A percentile compares a stretch with the other conserved stretches of the same genome.
phyloP scores from a whole-genome alignment of 306 rosid genomes.

The Prunus armeniaca region DNA sequence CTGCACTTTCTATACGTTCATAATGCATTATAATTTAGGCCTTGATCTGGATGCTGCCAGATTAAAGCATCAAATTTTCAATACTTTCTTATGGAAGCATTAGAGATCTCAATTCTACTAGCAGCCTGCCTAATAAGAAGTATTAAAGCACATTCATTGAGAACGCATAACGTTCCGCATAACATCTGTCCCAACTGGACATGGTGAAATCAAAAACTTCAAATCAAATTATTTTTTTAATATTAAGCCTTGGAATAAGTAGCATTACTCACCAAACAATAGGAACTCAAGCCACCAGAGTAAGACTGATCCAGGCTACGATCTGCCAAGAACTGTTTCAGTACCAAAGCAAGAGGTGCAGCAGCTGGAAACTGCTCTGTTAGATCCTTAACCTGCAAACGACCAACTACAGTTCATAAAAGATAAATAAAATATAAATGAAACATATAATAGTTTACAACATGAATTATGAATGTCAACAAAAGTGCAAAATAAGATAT shows the following conservation, averaged over 20 bases:
- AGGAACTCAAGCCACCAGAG: constrained; percentile 98
- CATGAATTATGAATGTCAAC: not conserved
- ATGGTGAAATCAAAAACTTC: not conserved
- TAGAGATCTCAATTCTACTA: not conserved
- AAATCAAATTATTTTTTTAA: not conserved
- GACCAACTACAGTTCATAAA: not conserved
- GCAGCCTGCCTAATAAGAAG: not conserved
- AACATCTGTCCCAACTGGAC: not conserved
- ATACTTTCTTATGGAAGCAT: not conserved
- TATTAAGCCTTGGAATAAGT: not conserved
- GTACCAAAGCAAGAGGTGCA: constrained; percentile 84
- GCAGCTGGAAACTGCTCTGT: constrained; percentile 94
- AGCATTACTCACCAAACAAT: constrained; percentile 77
- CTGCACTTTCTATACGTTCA: not conserved
- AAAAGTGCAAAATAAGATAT: not conserved
- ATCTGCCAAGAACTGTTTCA: constrained; percentile 92
- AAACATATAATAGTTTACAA: not conserved
- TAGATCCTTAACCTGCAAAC: constrained; percentile 71
- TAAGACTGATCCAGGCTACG: constrained; percentile 95
- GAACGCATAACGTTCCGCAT: not conserved
- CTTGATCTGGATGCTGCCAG: not conserved
- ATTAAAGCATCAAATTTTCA: not conserved
- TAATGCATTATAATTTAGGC: not conserved
- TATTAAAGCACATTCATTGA: not conserved
- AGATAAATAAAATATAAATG: not conserved